Evolutionary conservation across 257 asterid species (phyloP), one percentile per base, ranked within the genome.

Genomic region (Osmanthus fragrans): DNA sequence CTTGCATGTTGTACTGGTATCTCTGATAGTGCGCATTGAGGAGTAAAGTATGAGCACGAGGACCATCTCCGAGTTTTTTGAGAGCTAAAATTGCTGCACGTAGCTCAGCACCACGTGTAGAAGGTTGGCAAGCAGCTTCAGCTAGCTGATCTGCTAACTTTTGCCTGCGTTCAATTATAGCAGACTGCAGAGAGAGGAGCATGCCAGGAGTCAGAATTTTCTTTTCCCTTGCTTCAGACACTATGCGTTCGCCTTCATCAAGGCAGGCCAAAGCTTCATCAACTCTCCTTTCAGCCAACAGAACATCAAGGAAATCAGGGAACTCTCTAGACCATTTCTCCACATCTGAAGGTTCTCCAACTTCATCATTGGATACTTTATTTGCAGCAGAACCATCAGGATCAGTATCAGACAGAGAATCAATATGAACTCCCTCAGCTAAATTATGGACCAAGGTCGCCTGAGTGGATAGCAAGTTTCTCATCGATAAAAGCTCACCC

Each of bases 401-500:
- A 82, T 67, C 80, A 78, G 84, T 65, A 75, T 87, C 94, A 73
- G 94, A 86, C 75, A 86, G 84, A 63, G 96, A 86, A 75, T 86
- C 91, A 42, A 93, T 83, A 82, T 87, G 87, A 83, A 93, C 99
- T 79, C 99, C 99, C 84, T 96, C 99, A 18, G 98, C 97, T 83
- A 96, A 85, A 88, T 87, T 85, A 86, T 93, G 97, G 81, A 96
- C 88, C 83, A 96, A 87, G 70, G 97, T 89, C 73, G 97, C 96
- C 88, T 93, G 99, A 75, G 99, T 96, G 83, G 99, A 96, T 77
- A 96, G 89, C 87, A 96, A 85, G 85, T 89, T 96, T 84, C 96
- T 89, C 97, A 96, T 96, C 60, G 98, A 96, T 80, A 97, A 93
- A 80, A 96, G 97, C 78, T 96, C 99, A 23, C 97, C 99, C 90